Base-by-base conservation (phyloP, 768 basidiomycete species). In the Trametes punicea region DNA sequence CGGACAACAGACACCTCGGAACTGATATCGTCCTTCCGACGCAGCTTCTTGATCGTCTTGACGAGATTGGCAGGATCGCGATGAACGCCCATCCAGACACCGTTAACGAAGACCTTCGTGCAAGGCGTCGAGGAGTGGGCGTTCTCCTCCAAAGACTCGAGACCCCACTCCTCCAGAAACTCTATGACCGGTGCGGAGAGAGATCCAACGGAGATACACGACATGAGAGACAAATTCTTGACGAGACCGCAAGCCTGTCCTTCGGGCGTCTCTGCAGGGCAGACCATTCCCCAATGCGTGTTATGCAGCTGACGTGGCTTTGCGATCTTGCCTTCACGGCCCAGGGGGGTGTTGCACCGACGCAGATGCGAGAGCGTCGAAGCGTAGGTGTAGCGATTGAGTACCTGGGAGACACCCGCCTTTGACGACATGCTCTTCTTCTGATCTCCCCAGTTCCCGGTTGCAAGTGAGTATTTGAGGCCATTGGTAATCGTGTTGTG, bases 221-320 rank as follows among this genome's bases (percentile, higher is more conserved):
- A 77, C 94, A 98, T 96, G 62, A 98, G 84, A 0, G 97, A 92
- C 55, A 99, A 75, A 73, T 99, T 98, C 77, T 99, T 98, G 73
- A 98, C 97, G 40, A 98, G 82, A 73, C 97, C 97, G 73, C 97
- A 99, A 58, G 97, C 97, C 71, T 98, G 97, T 42, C 97, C 97
- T 84, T 99, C 97, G 1, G 97, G 97, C 3, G 97, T 99, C 72
- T 99, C 97, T 34, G 97, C 97, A 39, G 97, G 97, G 68, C 97
- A 99, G 18, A 99, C 97, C 97, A 99, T 98, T 33, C 97, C 97
- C 97, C 97, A 99, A 66, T 99, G 97, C 0, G 97, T 98, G 67
- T 99, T 99, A 72, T 99, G 97, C 52, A 99, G 77, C 65, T 99
- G 97, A 65, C 97, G 97, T 54, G 97, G 97, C 70, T 98, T 98